Evolutionary conservation across 176 grass and related monocot species (phyloP).

Genomic region (Lolium rigidum): DNA sequence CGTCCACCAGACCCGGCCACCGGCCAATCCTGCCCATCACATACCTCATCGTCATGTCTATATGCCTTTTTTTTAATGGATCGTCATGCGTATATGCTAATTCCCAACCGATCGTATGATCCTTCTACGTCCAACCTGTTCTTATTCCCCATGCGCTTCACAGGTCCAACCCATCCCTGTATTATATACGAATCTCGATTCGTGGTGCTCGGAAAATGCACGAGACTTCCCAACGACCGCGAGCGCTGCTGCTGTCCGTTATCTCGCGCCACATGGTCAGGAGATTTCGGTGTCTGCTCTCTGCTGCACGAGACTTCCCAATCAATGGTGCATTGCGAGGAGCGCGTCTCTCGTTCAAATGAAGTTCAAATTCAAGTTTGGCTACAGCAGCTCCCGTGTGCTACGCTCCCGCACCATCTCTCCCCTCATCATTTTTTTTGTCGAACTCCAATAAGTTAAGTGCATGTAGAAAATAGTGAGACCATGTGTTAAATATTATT

Average conservation of each 20-base stretch:
- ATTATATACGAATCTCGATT: no score
- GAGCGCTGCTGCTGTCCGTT: background rate
- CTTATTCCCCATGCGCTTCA: background rate
- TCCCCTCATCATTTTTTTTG: no score
- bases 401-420: no score
- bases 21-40: background rate
- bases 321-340: no score
- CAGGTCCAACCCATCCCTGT: background rate
- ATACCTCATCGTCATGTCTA: background rate
- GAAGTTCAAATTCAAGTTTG: no score
- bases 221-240: background rate
- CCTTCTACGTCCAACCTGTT: background rate
- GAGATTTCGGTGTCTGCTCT: conserved; percentile 22
- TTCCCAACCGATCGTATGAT: background rate
- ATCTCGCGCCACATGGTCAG: conserved; percentile 36
- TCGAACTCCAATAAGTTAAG: no score
- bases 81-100: background rate
- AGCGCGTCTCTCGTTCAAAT: no score
- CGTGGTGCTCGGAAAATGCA: background rate
- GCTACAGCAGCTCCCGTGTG: no score
- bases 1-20: background rate
- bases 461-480: no score
- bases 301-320: background rate
- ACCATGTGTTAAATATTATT: no score
- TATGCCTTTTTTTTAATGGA: no score